These are phyloP conservation scores for Cladophialophora yegresii DNA, from an alignment of 2,329 filamentous ascomycete genomes.

Conservation along the genomic window DNA sequence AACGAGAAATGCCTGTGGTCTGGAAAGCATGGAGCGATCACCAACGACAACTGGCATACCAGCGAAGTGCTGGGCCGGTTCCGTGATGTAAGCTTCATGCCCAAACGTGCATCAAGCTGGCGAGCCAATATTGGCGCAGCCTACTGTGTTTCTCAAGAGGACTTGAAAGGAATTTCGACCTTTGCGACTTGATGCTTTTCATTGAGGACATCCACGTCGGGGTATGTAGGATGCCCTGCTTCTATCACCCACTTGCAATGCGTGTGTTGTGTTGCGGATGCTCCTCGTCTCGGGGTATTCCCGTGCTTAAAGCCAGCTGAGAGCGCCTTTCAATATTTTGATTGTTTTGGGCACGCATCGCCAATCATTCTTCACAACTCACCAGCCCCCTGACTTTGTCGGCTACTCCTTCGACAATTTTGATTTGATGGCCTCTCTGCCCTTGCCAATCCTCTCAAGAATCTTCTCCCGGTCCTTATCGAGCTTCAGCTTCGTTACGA, in stretches of 20 bases:
- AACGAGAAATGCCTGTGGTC: background rate
- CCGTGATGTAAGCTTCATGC: background rate
- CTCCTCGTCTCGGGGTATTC: background rate
- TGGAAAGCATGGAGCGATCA: background rate
- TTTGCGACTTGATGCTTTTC: constrained; percentile 22
- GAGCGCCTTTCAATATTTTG: background rate
- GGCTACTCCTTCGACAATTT: constrained; percentile 15
- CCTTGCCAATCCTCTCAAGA: constrained; percentile 51
- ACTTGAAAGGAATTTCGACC: constrained; percentile 10
- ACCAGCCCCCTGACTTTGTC: constrained; percentile 15
- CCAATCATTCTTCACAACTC: background rate
- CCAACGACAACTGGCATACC: background rate
- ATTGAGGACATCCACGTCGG: constrained; percentile 23
- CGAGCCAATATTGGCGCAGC: background rate
- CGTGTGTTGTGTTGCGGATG: constrained; percentile 1
- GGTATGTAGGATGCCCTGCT: constrained; percentile 25
- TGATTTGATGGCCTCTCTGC: constrained; percentile 47
- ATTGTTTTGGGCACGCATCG: background rate
- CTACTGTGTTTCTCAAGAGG: background rate
- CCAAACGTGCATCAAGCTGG: constrained; percentile 1
- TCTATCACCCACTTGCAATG: constrained; percentile 21
- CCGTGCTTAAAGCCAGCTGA: background rate
- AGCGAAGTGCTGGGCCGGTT: background rate
- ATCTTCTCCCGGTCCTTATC: constrained; percentile 56
- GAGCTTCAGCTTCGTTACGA: constrained; percentile 99